These are phyloP conservation scores for Clavariopsis aquatica DNA, from an alignment of 495 filamentous ascomycete species.

Conservation along the genomic window DNA sequence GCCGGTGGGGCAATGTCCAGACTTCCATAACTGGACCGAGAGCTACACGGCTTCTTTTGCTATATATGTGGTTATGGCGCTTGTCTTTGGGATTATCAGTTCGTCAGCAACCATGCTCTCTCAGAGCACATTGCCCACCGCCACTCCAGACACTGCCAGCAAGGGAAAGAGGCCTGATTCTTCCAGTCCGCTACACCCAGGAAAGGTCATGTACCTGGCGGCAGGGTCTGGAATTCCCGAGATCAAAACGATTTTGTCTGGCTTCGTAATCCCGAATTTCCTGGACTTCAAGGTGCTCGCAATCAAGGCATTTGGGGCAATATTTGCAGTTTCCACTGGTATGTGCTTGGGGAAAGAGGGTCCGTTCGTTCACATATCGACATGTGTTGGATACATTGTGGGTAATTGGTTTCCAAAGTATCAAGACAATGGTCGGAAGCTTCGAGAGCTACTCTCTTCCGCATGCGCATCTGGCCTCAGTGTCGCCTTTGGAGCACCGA, in stretches of 20 bases:
- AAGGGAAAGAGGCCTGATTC: conserved; percentile 35
- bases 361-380: conserved; percentile 61
- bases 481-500: conserved; percentile 63
- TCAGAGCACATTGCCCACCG: conserved; percentile 52
- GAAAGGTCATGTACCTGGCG: conserved; percentile 60
- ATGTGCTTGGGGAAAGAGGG: conserved; percentile 64
- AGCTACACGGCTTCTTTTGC: conserved; percentile 47
- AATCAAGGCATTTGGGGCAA: conserved; percentile 58
- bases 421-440: conserved; percentile 53
- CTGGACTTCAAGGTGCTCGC: conserved; percentile 57
- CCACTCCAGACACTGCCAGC: conserved; percentile 39
- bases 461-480: conserved; percentile 58
- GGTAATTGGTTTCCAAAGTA: conserved; percentile 56
- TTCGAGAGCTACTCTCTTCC: conserved; percentile 58
- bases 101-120: conserved; percentile 56
- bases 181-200: conserved; percentile 28
- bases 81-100: conserved; percentile 54
- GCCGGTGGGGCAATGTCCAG: conserved; percentile 42
- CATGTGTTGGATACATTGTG: conserved; percentile 58
- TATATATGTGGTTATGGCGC: conserved; percentile 54
- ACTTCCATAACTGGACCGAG: conserved; percentile 51
- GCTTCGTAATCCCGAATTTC: conserved; percentile 61
- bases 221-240: conserved; percentile 60
- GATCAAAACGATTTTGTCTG: conserved; percentile 61
- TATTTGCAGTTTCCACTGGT: conserved; percentile 58